Conservation (phyloP, 2,329 filamentous ascomycete species). For the Achaetomium macrosporum region DNA sequence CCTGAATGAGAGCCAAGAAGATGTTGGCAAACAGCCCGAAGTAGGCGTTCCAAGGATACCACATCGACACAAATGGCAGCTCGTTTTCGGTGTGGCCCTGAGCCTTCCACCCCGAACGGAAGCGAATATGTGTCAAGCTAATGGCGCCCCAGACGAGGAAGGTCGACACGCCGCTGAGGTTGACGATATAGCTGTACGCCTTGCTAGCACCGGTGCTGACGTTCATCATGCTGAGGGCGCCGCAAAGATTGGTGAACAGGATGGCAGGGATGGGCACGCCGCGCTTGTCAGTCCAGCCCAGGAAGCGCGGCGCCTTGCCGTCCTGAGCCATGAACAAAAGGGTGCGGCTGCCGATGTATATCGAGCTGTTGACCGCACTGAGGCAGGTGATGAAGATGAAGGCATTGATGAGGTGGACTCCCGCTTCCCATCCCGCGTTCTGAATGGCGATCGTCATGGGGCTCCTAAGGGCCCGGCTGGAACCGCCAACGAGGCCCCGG, state of each 20-base stretch:
- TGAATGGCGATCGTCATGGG: constrained; percentile 70
- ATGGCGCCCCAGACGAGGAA: constrained; percentile 69
- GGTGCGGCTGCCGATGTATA: constrained; percentile 72
- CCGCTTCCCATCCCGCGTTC: constrained; percentile 66
- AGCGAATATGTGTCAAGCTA: constrained; percentile 65
- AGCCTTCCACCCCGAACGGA: constrained; percentile 55
- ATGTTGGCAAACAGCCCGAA: constrained; percentile 52
- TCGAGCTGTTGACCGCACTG: constrained; percentile 66
- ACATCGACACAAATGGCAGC: constrained; percentile 50
- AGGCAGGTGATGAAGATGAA: constrained; percentile 70
- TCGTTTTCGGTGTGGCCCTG: constrained; percentile 51
- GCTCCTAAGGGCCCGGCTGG: constrained; percentile 59
- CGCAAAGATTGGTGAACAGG: constrained; percentile 64
- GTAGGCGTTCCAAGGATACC: constrained; percentile 54
- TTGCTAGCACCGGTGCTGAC: constrained; percentile 58
- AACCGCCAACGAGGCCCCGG: constrained; percentile 54
- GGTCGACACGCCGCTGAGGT: constrained; percentile 62
- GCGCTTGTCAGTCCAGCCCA: constrained; percentile 60
- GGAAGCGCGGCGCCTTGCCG: constrained; percentile 62
- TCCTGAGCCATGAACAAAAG: constrained; percentile 71
- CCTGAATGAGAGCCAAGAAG: constrained; percentile 56
- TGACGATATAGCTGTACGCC: constrained; percentile 65
- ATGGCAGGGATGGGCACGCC: constrained; percentile 59
- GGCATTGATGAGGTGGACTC: constrained; percentile 71
- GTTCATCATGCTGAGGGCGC: constrained; percentile 70